Evolutionary conservation across 2,329 filamentous ascomycete species (phyloP).

Genomic region (Pyrenophora graminea): DNA sequence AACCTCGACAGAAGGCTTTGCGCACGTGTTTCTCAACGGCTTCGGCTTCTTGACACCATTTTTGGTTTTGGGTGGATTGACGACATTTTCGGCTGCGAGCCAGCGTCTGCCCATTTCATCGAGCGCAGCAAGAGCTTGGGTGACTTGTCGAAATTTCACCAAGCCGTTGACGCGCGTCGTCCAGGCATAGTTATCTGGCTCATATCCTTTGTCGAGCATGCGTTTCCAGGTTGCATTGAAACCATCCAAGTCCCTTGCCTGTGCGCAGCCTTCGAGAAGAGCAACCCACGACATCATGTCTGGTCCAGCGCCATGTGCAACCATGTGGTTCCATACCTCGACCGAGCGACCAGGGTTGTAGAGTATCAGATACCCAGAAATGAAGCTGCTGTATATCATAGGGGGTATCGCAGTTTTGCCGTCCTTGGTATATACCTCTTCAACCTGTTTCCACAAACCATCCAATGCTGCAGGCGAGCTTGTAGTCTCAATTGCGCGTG

Average conservation of each 20-base stretch:
- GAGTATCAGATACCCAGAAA: slow-evolving; percentile 54
- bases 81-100: slow-evolving; percentile 47
- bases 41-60: slow-evolving; percentile 16
- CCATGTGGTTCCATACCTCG: slow-evolving; percentile 63
- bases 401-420: slow-evolving; percentile 28
- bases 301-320: slow-evolving; percentile 60
- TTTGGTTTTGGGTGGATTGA: slow-evolving; percentile 14
- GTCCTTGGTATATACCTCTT: slow-evolving; percentile 20
- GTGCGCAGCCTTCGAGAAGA: slow-evolving; percentile 73
- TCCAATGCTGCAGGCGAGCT: slow-evolving; percentile 23
- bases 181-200: slow-evolving; percentile 71
- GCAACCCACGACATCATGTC: slow-evolving; percentile 70
- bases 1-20: slow-evolving; percentile 65
- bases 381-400: slow-evolving; percentile 51
- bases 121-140: slow-evolving; percentile 65
- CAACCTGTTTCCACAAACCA: slow-evolving; percentile 29
- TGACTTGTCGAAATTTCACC: slow-evolving; percentile 59
- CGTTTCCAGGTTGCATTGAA: slow-evolving; percentile 70
- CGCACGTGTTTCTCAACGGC: slow-evolving; percentile 43
- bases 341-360: slow-evolving; percentile 51
- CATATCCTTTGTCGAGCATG: slow-evolving; percentile 60
- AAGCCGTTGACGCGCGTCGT: slow-evolving; percentile 70
- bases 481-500: slow-evolving; percentile 25
- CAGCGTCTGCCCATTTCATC: slow-evolving; percentile 68
- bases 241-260: slow-evolving; percentile 60